These are phyloP conservation scores for Crithidia bombi DNA, from an alignment of 208 protist genomes.

Conservation along the genomic window DNA sequence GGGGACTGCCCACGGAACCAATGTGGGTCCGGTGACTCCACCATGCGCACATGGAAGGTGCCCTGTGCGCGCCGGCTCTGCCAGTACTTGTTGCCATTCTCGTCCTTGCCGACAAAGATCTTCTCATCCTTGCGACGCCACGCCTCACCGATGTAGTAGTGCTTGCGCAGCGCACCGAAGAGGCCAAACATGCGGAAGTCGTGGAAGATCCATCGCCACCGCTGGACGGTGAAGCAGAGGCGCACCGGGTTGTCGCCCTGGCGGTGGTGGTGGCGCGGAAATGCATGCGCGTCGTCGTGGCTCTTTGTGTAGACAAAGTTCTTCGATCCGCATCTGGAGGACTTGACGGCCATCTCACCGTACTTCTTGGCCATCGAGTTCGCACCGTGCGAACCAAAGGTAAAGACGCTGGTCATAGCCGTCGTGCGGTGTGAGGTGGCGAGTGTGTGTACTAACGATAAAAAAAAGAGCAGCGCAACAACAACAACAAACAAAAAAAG, in stretches of 20 bases:
- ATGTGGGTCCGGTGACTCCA: conserved; percentile 85
- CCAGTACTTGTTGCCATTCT: conserved; percentile 93
- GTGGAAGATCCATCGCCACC: conserved; percentile 86
- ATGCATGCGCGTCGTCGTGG: conserved; percentile 72
- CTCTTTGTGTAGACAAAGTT: conserved; percentile 86
- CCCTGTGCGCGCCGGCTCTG: conserved; percentile 61
- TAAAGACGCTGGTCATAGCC: conserved; percentile 84
- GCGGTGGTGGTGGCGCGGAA: conserved; percentile 81
- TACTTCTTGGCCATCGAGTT: conserved; percentile 81
- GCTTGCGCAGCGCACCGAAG: conserved; percentile 65
- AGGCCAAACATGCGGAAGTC: conserved; percentile 93
- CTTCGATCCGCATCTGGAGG: conserved; percentile 78
- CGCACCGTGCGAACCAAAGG: conserved; percentile 61
- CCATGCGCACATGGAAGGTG: conserved; percentile 56
- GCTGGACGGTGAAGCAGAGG: conserved; percentile 70
- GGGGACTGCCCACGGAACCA: conserved; percentile 85
- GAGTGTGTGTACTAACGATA: conserved; percentile 3
- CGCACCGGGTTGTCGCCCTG: conserved; percentile 80
- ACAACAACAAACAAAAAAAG: too few species aligned
- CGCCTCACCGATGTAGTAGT: conserved; percentile 88
- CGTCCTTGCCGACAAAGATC: conserved; percentile 92
- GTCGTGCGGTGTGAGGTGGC: not conserved
- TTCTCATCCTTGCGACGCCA: conserved; percentile 92
- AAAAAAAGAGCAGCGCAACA: conserved; percentile 1
- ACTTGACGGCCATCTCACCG: conserved; percentile 60